phyloP scores from a whole-genome alignment of 169 alveolate genomes.

The Eimeria tenella region DNA sequence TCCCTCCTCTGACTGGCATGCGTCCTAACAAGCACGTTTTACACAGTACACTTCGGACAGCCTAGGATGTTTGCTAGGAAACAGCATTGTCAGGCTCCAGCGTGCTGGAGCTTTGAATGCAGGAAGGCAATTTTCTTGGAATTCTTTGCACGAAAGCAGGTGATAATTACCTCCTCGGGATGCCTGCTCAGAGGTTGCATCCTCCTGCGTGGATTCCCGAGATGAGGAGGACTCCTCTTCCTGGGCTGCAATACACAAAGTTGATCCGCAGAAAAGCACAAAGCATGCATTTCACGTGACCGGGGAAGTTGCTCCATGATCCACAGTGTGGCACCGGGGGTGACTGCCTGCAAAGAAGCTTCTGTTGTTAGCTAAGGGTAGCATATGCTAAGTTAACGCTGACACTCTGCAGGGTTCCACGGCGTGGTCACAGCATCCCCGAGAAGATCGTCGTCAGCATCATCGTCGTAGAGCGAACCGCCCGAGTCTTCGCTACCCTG shows the following conservation, averaged over 20 bases:
- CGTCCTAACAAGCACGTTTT: slow-evolving; percentile 5
- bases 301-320: not conserved
- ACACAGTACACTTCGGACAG: not conserved
- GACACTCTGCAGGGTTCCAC: slow-evolving; percentile 41
- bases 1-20: slow-evolving; percentile 67
- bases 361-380: not conserved
- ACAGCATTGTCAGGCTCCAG: not conserved
- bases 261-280: not conserved
- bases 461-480: slow-evolving; percentile 58
- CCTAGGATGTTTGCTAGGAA: not conserved
- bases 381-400: slow-evolving; percentile 10
- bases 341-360: not conserved
- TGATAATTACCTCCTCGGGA: slow-evolving; percentile 2
- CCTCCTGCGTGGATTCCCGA: slow-evolving; percentile 23
- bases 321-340: not conserved
- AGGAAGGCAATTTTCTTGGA: too few relatives aligned
- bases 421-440: slow-evolving; percentile 30
- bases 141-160: not conserved
- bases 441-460: slow-evolving; percentile 63
- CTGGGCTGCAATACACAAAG: slow-evolving; percentile 38
- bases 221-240: slow-evolving; percentile 49
- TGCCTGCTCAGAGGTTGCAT: not conserved
- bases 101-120: too few relatives aligned
- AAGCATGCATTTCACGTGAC: not conserved
- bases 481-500: slow-evolving; percentile 46